Conservation (phyloP, 2,329 filamentous ascomycete genomes). For the Xylariaceae sp. region DNA sequence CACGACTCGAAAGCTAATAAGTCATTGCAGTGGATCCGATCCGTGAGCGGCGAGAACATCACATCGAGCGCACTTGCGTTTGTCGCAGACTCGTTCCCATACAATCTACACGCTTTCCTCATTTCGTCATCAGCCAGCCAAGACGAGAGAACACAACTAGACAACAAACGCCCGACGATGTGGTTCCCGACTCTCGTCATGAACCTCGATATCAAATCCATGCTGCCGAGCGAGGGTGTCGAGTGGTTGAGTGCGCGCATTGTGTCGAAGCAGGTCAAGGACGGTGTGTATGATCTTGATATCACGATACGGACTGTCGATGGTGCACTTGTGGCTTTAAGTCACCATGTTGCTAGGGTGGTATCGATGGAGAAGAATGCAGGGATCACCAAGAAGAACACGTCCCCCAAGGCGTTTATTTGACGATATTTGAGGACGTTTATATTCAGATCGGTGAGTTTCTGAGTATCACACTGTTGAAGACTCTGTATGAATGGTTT, state of each 20-base stretch:
- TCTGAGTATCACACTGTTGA: too few relatives aligned
- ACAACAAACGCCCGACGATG: not conserved
- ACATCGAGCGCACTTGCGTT: not conserved
- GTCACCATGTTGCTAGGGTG: constrained; percentile 62
- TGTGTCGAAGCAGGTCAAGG: constrained; percentile 59
- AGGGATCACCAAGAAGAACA: not conserved
- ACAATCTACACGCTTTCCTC: not conserved
- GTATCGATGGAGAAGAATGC: constrained; percentile 59
- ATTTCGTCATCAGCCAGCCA: not conserved
- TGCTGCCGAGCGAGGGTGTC: constrained; percentile 59
- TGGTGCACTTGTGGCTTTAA: constrained; percentile 62
- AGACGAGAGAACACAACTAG: not conserved
- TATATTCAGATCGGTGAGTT: too few relatives aligned
- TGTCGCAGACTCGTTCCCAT: not conserved
- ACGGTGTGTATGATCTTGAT: constrained; percentile 71
- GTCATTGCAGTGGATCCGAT: not conserved
- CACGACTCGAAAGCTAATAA: not conserved
- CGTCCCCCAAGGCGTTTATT: too few relatives aligned
- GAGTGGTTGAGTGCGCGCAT: constrained; percentile 68
- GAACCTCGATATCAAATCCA: constrained; percentile 72
- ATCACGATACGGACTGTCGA: constrained; percentile 59
- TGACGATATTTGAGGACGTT: too few relatives aligned
- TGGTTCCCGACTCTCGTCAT: constrained; percentile 54
- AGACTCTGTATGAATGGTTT: too few relatives aligned
- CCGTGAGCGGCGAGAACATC: not conserved